Conservation (phyloP, 148 eudicot genomes). For the Vaccinium macrocarpon region DNA sequence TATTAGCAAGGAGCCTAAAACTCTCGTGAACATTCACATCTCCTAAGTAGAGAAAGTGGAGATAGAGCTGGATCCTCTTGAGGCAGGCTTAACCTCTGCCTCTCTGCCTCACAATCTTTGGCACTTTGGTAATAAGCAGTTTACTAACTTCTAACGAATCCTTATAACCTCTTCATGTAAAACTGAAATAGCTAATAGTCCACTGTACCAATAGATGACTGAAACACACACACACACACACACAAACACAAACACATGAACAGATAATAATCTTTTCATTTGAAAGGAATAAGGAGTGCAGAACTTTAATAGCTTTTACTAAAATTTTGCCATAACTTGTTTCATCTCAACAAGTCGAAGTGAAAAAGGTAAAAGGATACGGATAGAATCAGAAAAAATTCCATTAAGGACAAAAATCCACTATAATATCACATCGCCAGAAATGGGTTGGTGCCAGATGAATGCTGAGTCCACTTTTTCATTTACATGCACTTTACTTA, state of each 20-base stretch:
- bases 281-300: neutral
- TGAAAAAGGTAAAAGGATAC: neutral
- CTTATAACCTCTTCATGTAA: neutral
- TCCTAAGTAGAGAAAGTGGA: neutral
- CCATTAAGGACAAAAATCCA: neutral
- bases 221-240: neutral
- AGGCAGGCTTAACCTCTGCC: neutral
- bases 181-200: neutral
- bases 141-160: neutral
- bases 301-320: neutral
- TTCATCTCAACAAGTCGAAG: neutral
- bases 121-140: neutral
- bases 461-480: neutral
- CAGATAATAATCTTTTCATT: neutral
- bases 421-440: neutral
- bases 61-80: slow-evolving; percentile 11
- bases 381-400: neutral
- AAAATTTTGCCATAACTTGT: neutral
- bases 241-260: neutral
- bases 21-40: neutral
- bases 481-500: no score
- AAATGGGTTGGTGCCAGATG: neutral
- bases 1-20: neutral
- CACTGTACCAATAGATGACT: neutral
- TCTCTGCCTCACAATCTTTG: neutral